Evolutionary conservation across 1,139 yeast species (phyloP), one percentile per base, ranked within the genome.

Genomic region (Kodamaea ohmeri): DNA sequence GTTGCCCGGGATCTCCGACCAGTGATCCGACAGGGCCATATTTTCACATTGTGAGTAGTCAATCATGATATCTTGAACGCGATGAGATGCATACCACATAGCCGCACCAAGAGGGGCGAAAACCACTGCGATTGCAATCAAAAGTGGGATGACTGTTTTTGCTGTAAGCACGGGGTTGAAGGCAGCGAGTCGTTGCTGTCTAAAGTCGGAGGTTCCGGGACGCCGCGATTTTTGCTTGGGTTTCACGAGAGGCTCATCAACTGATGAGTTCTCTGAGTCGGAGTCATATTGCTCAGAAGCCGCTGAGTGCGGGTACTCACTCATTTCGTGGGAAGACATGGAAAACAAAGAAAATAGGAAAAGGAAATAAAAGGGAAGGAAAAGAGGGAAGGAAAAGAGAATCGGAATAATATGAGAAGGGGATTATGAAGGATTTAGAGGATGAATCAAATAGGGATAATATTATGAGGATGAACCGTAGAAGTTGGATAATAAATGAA

Each of bases 71-170:
- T 92, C 96, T 58, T 89, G 84, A 4, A 88, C 83, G 45, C 71
- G 67, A 44, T 76, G 68, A n/a, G 92, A 76, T 4, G 96, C 94
- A 45, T 82, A 81, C 60, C 92, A 72, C 79, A 92, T 80, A 43
- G 85, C 90, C 1, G 90, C 97, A 22, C 98, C 98, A 32, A 92
- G 71, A 6, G 97, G 95, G 12, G 90, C 86, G 55, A 90, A 86
- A 9, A 92, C 67, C n/a, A 86, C 70, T 4, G 96, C 94, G 36
- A 92, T 73, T 8, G 72, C 61, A 34, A 90, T 58, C 52, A 90
- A 79, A 39, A 90, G 56, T 2, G 97, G 97, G 42, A 92, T 76
- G 29, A 90, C 95, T 3, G 94, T 84, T 55, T 77, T 82, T 15
- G 97, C 97, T 0, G 97, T 90, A 50, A 90, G 73, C 38, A 92